phyloP scores from a whole-genome alignment of 2,329 filamentous ascomycete genomes.

The Phialocephala sp. region DNA sequence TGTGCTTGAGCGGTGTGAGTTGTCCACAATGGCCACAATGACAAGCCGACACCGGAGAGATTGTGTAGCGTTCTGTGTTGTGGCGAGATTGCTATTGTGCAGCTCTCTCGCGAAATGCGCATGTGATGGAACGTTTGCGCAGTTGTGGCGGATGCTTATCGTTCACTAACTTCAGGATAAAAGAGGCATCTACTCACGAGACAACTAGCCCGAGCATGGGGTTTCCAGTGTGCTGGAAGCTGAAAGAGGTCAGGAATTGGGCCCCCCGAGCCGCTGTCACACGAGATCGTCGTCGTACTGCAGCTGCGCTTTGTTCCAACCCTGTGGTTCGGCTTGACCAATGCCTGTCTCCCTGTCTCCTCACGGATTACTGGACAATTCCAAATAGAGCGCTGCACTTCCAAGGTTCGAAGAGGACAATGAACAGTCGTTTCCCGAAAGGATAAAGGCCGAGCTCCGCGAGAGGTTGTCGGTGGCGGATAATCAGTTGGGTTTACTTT shows the following conservation, averaged over 20 bases:
- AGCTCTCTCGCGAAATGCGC: neutral
- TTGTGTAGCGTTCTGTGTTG: neutral
- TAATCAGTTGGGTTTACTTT: neutral
- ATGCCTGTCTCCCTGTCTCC: conserved; percentile 12
- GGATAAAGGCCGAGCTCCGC: neutral
- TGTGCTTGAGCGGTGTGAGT: neutral
- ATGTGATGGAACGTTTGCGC: neutral
- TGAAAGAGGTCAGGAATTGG: neutral
- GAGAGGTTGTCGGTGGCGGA: neutral
- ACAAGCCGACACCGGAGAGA: neutral
- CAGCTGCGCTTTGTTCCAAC: conserved; percentile 10
- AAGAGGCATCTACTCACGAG: neutral
- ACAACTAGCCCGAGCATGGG: neutral
- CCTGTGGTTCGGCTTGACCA: conserved; percentile 6
- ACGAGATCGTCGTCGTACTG: conserved; percentile 8
- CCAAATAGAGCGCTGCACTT: neutral
- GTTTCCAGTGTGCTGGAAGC: neutral
- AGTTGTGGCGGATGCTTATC: neutral
- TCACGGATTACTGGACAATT: neutral
- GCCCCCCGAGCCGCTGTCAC: conserved; percentile 9
- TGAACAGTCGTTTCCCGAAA: neutral
- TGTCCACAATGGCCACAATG: neutral
- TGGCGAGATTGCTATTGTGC: neutral
- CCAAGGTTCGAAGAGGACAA: neutral
- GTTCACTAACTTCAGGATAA: neutral